These are phyloP conservation scores for Fusarium begoniae DNA, from an alignment of 2,329 filamentous ascomycete genomes.

Conservation along the genomic window DNA sequence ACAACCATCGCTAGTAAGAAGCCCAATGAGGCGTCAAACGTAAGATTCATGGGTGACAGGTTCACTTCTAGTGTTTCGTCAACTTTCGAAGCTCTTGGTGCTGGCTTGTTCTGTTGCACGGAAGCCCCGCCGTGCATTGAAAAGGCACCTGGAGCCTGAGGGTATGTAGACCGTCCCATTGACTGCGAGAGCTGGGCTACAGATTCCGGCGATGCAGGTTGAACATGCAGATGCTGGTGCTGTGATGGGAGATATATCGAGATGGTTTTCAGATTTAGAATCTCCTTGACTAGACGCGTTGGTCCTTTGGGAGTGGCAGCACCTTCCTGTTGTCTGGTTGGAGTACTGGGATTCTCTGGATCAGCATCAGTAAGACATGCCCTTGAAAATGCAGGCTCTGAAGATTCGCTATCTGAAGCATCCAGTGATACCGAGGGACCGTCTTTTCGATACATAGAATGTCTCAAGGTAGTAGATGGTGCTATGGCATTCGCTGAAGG, in stretches of 20 bases:
- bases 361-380: conserved; percentile 34
- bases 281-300: conserved; percentile 65
- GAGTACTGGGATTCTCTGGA: conserved; percentile 9
- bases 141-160: conserved; percentile 69
- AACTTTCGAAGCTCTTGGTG: background rate
- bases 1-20: conserved; percentile 63
- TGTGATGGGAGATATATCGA: conserved; percentile 64
- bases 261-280: conserved; percentile 60
- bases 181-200: conserved; percentile 43
- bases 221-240: conserved; percentile 55
- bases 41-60: conserved; percentile 61
- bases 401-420: conserved; percentile 38
- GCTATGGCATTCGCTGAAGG: conserved; percentile 10
- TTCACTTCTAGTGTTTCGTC: conserved; percentile 57
- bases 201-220: conserved; percentile 43
- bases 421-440: conserved; percentile 6
- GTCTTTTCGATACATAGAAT: conserved; percentile 13
- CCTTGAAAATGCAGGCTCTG: conserved; percentile 44
- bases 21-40: conserved; percentile 66
- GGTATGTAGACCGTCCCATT: conserved; percentile 53
- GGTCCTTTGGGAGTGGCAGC: conserved; percentile 61
- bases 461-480: conserved; percentile 1
- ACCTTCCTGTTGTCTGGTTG: conserved; percentile 49
- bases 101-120: background rate
- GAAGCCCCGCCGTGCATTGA: conserved; percentile 54